These are phyloP conservation scores for Acanthamoeba quina DNA, from an alignment of 208 protist genomes.

Conservation along the genomic window DNA sequence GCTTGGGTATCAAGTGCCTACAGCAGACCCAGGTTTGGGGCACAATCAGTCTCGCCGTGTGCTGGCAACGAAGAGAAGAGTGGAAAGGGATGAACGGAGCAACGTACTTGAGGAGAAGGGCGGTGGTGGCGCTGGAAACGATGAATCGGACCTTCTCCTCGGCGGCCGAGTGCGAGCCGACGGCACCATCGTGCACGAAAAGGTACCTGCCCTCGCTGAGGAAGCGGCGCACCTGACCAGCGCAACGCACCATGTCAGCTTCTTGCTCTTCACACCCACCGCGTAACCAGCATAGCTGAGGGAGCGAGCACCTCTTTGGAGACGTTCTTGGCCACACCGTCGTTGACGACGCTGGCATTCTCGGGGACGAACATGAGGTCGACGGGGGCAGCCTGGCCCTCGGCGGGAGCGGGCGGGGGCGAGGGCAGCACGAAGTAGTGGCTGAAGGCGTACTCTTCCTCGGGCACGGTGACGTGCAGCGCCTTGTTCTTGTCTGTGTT, in stretches of 20 bases:
- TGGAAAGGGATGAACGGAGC: neutral
- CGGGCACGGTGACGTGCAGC: constrained; percentile 48
- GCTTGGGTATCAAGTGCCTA: constrained; percentile 56
- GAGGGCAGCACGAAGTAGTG: constrained; percentile 65
- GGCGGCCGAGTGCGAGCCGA: constrained; percentile 48
- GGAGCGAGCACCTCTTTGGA: constrained; percentile 42
- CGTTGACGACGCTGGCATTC: constrained; percentile 32
- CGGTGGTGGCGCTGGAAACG: constrained; percentile 46
- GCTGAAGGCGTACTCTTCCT: constrained; percentile 44
- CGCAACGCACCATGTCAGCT: neutral
- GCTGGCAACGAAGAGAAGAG: neutral
- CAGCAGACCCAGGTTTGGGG: neutral
- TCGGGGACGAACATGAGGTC: constrained; percentile 53
- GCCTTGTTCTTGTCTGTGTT: constrained; percentile 64
- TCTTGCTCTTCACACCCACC: neutral
- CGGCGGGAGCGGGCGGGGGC: constrained; percentile 35
- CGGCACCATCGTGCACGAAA: constrained; percentile 69
- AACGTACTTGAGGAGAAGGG: constrained; percentile 52
- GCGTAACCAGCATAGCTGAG: neutral
- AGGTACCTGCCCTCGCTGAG: constrained; percentile 55
- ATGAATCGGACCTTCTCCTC: constrained; percentile 73
- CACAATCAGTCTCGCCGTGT: neutral
- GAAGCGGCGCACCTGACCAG: constrained; percentile 55
- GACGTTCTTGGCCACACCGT: constrained; percentile 41
- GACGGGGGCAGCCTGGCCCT: constrained; percentile 30